Conservation (phyloP, 2,329 filamentous ascomycete genomes). For the Sarocladium strictum region DNA sequence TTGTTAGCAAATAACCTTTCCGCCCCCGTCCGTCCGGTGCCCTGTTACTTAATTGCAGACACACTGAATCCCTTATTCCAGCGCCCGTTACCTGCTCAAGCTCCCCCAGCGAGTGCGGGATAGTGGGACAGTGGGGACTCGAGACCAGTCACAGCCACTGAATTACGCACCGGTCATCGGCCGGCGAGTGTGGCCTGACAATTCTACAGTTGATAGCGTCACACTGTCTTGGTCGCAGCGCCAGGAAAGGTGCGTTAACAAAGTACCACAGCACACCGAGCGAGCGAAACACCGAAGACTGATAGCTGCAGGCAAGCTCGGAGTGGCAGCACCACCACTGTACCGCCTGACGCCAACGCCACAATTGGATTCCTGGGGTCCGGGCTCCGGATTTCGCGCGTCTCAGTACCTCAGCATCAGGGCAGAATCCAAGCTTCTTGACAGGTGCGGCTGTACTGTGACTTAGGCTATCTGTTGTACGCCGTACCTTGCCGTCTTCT, state of each 20-base stretch:
- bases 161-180: slow-evolving; percentile 4
- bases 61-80: neutral
- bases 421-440: neutral
- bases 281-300: no score
- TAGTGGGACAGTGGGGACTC: neutral
- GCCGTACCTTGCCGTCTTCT: no score
- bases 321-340: neutral
- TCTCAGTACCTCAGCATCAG: neutral
- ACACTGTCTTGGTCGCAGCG: neutral
- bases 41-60: neutral
- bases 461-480: no score
- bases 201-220: neutral
- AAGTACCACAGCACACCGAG: neutral
- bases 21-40: neutral
- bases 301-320: no score
- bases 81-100: neutral
- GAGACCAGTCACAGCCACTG: neutral
- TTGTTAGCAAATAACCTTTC: neutral
- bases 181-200: neutral
- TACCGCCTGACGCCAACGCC: neutral
- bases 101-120: neutral
- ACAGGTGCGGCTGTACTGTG: slow-evolving; percentile 1
- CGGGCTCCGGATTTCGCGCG: neutral
- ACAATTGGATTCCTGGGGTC: neutral
- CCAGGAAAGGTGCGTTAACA: neutral